Base-by-base conservation (phyloP, 768 basidiomycete species). In the Tulasnella calospora region DNA sequence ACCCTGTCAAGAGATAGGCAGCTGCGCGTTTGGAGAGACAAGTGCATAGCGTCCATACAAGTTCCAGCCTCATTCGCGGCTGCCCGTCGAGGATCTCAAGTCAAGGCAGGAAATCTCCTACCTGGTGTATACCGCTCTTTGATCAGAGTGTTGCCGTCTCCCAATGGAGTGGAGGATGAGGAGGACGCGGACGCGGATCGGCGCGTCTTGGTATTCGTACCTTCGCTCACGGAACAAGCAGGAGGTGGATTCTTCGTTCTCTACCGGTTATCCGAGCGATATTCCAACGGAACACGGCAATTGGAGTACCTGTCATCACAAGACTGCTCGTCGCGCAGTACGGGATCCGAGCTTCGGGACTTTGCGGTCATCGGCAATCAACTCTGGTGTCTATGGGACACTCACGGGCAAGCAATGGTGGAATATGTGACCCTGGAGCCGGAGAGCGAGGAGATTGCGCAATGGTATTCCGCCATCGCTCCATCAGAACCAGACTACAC, bases 1-100 rank as follows among this genome's bases (percentile, higher is more conserved):
- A 92, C 95, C 1, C 87, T 99, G 57, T 95, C 96, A 12, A 88
- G 95, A 76, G 95, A 98, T 85, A 89, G 92, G 76, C 92, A 91
- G 44, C 86, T 99, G 57, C 89, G 95, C 51, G 86, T 93, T 61
- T 98, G 96, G 96, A 92, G 92, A 80, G 71, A 74, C 41, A 46
- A 38, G 36, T 80, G 79, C 41, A 57, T 80, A 44, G 79, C 69
- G 12, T 41, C 71, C 36, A 40, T 69, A 15, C 61, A 57, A 23
- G 72, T 80, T 19, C 79, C 79, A 19, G 30, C 40, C 23, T 12
- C 57, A n/a, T 76, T 83, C 33, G 81, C 81, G 46, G 78, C 81
- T 21, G 79, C 80, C 33, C 27, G 33, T 15, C 61, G 61, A 67
- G 61, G 61, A 35, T 67, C 61, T 17, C 61, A 30, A 35, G 13